A percentile compares a stretch with the other conserved stretches of the same genome.
These are phyloP conservation scores for Mortierella antarctica DNA, from an alignment of 192 early-diverging fungal species.

Conservation along the genomic window DNA sequence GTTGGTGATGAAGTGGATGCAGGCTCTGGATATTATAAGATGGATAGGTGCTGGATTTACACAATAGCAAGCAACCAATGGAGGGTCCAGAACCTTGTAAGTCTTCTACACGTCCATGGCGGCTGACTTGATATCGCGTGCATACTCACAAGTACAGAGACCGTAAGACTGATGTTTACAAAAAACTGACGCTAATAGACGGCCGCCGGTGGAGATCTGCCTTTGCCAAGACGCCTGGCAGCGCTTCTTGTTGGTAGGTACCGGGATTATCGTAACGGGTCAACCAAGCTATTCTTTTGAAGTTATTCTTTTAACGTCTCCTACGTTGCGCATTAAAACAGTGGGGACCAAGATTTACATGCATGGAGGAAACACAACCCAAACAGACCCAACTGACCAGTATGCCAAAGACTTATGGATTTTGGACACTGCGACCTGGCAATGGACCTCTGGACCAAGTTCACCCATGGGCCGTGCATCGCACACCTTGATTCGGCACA, in stretches of 20 bases:
- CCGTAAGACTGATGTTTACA: not conserved
- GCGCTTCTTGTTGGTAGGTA: constrained; percentile 31
- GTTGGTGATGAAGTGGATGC: constrained; percentile 24
- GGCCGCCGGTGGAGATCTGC: constrained; percentile 11
- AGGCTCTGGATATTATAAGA: constrained; percentile 29
- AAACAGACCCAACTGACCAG: constrained; percentile 21
- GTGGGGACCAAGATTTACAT: constrained; percentile 37
- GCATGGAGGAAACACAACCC: constrained; percentile 51
- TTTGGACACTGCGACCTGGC: constrained; percentile 26
- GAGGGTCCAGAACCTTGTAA: constrained; percentile 29
- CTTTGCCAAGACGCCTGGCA: constrained; percentile 19
- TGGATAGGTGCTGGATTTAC: constrained; percentile 44
- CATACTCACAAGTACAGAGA: not conserved
- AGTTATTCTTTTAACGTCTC: not conserved
- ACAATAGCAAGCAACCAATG: constrained; percentile 22
- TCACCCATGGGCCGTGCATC: constrained; percentile 22
- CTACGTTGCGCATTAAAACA: not conserved
- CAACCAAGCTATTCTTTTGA: not conserved
- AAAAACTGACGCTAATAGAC: not conserved
- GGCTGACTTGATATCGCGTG: not conserved
- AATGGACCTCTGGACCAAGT: constrained; percentile 9
- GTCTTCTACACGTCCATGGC: not conserved
- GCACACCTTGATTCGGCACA: constrained; percentile 23
- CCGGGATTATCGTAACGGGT: not conserved
- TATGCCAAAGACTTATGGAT: constrained; percentile 39